Evolutionary conservation across 1,284 basidiomycete genomes (phyloP), one percentile per base, ranked within the genome.

Genomic region (Ganoderma lingzhi): DNA sequence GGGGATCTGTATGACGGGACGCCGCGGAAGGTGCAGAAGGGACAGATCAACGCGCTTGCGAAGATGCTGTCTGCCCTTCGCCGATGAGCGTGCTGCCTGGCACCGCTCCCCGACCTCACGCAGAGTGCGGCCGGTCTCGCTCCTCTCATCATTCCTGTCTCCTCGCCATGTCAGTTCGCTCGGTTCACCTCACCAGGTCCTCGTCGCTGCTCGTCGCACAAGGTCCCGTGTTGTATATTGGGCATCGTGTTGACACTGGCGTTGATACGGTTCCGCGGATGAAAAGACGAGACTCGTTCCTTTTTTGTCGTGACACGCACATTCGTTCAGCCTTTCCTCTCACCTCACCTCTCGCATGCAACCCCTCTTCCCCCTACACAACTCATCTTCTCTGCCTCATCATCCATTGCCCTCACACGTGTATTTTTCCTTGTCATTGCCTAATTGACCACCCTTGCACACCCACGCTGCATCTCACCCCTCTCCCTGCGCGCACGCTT

Each of bases 21-120:
- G 62, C 88, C 89, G 73, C 90, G 92, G 85, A 94, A 93, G 83
- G 91, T 93, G 77, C 91, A 93, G 83, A 93, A 90, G 80, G 91
- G 90, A 66, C 93, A 94, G 84, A 94, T 94, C 84, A 91, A 91
- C 75, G 87, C 93, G 48, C 83, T 94, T 75, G 92, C 92, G 72
- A 94, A 94, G 87, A 93, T 94, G 91, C 82, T 94, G 71, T 93
- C 90, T 71, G 92, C 92, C 63, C 80, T 93, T 80, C 85, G 91
- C 76, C 88, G 89, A 77, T 92, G 80, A 86, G 74, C 73, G 63
- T 62, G 15, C 42, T 58, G 17, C 48, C 64, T 64, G 42, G 48
- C 65, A 35, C 59, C 23, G 59, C 67, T 64, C 63, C 63, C 62
- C 61, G 64, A 44, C 63, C 55, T 63, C 60, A 42, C 41, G 65